Evolutionary conservation across 2,329 filamentous ascomycete species (phyloP).

Genomic region (Microdochium nivale): DNA sequence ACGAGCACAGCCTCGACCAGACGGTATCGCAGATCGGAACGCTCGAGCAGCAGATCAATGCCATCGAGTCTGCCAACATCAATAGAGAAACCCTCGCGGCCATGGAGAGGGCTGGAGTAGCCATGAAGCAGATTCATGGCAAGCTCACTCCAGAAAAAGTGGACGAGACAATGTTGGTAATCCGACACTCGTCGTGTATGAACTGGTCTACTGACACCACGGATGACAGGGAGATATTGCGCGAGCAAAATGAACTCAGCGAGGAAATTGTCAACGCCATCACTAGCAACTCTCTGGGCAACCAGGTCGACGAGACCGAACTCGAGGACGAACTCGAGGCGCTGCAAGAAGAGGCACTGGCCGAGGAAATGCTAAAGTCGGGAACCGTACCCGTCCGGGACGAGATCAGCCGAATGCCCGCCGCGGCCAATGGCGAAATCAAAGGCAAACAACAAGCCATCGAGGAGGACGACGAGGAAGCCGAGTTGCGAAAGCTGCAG

Average conservation of each 20-base stretch:
- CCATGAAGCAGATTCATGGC: constrained; percentile 90
- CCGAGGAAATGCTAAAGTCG: constrained; percentile 88
- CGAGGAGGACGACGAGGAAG: constrained; percentile 92
- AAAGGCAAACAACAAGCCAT: constrained; percentile 43
- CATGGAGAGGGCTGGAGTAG: constrained; percentile 83
- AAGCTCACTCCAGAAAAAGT: constrained; percentile 91
- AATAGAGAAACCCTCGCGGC: constrained; percentile 92
- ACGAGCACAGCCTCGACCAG: constrained; percentile 86
- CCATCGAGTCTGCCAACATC: constrained; percentile 97
- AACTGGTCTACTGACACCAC: constrained; percentile 4
- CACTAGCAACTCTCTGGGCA: constrained; percentile 58
- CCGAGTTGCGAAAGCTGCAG: constrained; percentile 84
- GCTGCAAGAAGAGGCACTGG: constrained; percentile 85
- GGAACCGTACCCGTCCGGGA: constrained; percentile 77
- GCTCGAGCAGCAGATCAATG: constrained; percentile 89
- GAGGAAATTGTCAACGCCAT: constrained; percentile 89
- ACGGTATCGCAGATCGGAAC: constrained; percentile 84
- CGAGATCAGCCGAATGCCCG: constrained; percentile 67
- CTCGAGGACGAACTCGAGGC: constrained; percentile 77
- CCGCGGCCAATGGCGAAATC: constrained; percentile 68
- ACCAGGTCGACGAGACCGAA: constrained; percentile 74
- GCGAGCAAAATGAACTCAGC: constrained; percentile 87
- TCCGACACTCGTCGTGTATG: constrained; percentile 1
- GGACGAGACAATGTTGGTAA: constrained; percentile 78
- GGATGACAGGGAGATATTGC: constrained; percentile 66